A percentile compares a stretch with the other conserved stretches of the same genome.
phyloP scores from a whole-genome alignment of 345 rosid genomes.

The Nasturtium officinale region DNA sequence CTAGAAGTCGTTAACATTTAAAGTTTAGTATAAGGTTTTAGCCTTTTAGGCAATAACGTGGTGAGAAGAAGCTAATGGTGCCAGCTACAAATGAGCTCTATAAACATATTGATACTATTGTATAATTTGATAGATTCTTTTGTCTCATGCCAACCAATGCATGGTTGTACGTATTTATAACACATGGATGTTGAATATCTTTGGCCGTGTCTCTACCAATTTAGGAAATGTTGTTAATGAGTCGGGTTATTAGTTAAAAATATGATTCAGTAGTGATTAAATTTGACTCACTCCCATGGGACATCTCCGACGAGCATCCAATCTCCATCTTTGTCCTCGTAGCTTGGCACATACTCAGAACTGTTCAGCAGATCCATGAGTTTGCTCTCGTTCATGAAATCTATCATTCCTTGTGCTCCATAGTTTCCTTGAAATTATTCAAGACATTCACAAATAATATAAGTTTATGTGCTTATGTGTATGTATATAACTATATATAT shows the following conservation, averaged over 20 bases:
- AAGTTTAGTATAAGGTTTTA: constrained; percentile 23
- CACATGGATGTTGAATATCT: constrained; percentile 29
- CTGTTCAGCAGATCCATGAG: constrained; percentile 86
- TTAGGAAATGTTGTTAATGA: constrained; percentile 28
- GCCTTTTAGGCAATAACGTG: constrained; percentile 24
- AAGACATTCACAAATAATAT: constrained; percentile 29
- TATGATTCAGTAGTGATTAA: constrained; percentile 31
- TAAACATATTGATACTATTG: constrained; percentile 26
- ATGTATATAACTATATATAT: neutral
- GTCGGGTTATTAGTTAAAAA: constrained; percentile 6
- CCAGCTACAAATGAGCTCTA: constrained; percentile 41
- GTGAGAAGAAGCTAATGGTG: constrained; percentile 26
- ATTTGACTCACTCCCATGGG: constrained; percentile 86
- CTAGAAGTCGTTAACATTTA: constrained; percentile 15
- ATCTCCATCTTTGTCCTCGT: constrained; percentile 96
- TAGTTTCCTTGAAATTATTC: constrained; percentile 40
- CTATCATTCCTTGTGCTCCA: constrained; percentile 82
- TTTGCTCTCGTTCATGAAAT: constrained; percentile 97
- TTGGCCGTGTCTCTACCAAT: constrained; percentile 38
- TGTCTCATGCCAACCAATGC: constrained; percentile 46
- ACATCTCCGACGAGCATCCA: constrained; percentile 99
- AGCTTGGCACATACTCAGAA: constrained; percentile 91
- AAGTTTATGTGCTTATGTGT: constrained; percentile 24
- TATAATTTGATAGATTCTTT: constrained; percentile 29
- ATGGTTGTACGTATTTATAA: constrained; percentile 40